phyloP scores from a whole-genome alignment of 2,329 filamentous ascomycete species.

The Aspergillus hortae region DNA sequence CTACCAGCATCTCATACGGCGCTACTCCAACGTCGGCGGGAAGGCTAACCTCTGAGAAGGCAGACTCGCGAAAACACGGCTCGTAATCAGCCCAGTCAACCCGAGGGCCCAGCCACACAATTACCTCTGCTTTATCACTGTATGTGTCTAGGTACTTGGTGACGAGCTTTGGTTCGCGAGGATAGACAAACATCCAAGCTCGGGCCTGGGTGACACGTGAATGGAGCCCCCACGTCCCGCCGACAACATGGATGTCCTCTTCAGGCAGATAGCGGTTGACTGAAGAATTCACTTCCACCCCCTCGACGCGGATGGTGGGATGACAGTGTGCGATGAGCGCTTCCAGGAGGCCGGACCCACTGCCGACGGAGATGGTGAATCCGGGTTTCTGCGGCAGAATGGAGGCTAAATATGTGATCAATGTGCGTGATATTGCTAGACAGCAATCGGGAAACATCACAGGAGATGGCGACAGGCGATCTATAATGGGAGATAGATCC shows the following conservation, averaged over 20 bases:
- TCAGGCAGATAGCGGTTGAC: constrained; percentile 45
- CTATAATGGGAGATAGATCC: constrained; percentile 13
- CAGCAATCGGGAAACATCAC: constrained; percentile 26
- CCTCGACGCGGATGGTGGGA: constrained; percentile 33
- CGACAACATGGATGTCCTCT: constrained; percentile 41
- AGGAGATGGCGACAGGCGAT: constrained; percentile 15
- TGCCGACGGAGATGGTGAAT: constrained; percentile 47
- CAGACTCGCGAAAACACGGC: constrained; percentile 20
- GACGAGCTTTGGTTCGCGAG: constrained; percentile 46
- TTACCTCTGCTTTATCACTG: constrained; percentile 14
- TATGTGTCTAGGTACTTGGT: constrained; percentile 40
- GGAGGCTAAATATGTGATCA: constrained; percentile 15
- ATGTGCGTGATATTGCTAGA: constrained; percentile 23
- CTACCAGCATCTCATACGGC: constrained; percentile 22
- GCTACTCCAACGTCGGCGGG: constrained; percentile 21
- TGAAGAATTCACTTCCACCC: constrained; percentile 47
- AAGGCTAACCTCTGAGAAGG: constrained; percentile 16
- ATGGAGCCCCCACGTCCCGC: constrained; percentile 44
- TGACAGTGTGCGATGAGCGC: constrained; percentile 32
- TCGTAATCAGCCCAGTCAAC: constrained; percentile 31
- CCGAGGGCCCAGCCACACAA: constrained; percentile 29
- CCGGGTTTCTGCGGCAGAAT: constrained; percentile 22
- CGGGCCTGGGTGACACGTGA: constrained; percentile 39
- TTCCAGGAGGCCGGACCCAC: constrained; percentile 52
- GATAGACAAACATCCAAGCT: constrained; percentile 54